These are phyloP conservation scores for Populus tremula DNA, from an alignment of 345 rosid genomes.

Conservation along the genomic window DNA sequence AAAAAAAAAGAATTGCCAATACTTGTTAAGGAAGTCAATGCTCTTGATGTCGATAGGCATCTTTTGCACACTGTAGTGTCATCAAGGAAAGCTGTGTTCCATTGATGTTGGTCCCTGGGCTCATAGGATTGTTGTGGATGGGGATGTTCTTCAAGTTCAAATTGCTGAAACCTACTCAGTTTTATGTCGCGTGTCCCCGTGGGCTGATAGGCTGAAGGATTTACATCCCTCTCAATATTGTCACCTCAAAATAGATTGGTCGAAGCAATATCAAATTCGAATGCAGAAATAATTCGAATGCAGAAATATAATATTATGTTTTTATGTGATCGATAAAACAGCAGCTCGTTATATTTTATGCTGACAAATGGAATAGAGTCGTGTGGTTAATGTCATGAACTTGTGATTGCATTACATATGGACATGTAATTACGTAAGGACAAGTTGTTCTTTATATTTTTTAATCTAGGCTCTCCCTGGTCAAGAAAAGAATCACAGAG, in stretches of 20 bases:
- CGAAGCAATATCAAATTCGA: not conserved
- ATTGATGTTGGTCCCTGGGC: not conserved
- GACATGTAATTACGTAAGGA: not conserved
- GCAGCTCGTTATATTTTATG: not conserved
- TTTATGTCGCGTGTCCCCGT: not conserved
- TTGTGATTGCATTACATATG: not conserved
- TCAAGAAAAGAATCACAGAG: not conserved
- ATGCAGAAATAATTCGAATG: not conserved
- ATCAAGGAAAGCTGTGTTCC: not conserved
- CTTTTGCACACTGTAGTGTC: not conserved
- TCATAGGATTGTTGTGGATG: not conserved
- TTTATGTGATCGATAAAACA: not conserved
- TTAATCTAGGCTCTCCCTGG: not conserved
- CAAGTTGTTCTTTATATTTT: not conserved
- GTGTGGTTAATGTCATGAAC: not conserved
- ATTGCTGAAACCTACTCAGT: not conserved
- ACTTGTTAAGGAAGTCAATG: not conserved
- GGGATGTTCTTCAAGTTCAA: not conserved
- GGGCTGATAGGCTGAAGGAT: not conserved
- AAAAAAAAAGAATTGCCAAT: too few species aligned
- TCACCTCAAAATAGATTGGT: not conserved
- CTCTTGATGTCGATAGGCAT: not conserved
- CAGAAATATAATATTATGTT: not conserved
- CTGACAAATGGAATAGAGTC: conserved; percentile 23
- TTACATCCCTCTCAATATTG: not conserved